Percentiles rank a stretch among this genome's conserved stretches.
Conservation (phyloP, 2,329 filamentous ascomycete genomes). For the Beauveria caledonica region DNA sequence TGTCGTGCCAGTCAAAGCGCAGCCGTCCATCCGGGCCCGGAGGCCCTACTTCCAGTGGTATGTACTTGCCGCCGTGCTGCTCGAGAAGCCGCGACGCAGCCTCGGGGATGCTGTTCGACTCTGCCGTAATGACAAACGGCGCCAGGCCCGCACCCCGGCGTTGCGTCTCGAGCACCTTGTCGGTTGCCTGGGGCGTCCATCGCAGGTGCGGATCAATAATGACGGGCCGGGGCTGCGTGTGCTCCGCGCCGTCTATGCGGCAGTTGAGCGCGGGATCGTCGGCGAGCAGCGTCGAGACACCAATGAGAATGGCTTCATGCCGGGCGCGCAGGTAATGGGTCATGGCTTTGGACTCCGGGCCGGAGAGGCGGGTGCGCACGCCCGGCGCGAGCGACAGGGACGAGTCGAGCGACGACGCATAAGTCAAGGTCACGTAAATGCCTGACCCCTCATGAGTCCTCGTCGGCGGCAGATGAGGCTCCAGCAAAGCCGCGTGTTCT, state of each 20-base stretch:
- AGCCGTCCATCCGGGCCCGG: conserved; percentile 20
- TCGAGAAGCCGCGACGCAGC: conserved; percentile 35
- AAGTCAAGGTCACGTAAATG: conserved; percentile 71
- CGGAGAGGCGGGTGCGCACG: conserved; percentile 74
- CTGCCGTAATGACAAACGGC: conserved; percentile 61
- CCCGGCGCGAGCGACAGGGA: conserved; percentile 69
- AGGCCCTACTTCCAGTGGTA: conserved; percentile 30
- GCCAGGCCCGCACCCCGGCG: conserved; percentile 58
- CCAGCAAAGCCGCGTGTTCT: conserved; percentile 23
- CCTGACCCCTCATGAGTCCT: conserved; percentile 12
- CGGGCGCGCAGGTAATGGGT: conserved; percentile 80
- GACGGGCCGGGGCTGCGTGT: conserved; percentile 66
- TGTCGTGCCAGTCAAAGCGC: conserved; percentile 54
- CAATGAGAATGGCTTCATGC: conserved; percentile 79
- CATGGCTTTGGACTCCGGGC: conserved; percentile 78
- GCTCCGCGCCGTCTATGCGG: conserved; percentile 53
- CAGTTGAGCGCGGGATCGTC: conserved; percentile 85
- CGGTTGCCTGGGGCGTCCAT: conserved; percentile 54
- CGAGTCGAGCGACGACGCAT: conserved; percentile 83
- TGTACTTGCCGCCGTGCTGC: conserved; percentile 44
- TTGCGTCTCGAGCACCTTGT: conserved; percentile 59
- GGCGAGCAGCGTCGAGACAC: conserved; percentile 73
- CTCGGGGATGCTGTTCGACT: conserved; percentile 34
- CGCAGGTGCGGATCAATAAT: conserved; percentile 72
- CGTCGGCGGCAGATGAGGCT: conserved; percentile 25